Conservation (phyloP, 495 filamentous ascomycete species). For the Physcia stellaris region DNA sequence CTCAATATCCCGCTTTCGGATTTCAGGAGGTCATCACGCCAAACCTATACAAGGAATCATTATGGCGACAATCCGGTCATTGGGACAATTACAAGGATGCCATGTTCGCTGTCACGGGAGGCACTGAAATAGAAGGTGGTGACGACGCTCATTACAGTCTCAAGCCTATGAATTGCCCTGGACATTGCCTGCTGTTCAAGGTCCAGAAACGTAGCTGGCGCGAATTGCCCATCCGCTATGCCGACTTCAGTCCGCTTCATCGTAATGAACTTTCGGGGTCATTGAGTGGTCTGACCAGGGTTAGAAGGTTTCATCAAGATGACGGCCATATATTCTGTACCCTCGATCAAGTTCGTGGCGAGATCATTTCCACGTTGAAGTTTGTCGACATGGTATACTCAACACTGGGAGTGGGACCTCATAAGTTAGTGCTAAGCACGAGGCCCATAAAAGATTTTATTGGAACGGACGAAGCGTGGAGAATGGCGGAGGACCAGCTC, state of each 20-base stretch:
- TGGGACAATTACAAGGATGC: constrained; percentile 91
- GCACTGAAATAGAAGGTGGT: constrained; percentile 18
- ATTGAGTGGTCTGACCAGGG: constrained; percentile 73
- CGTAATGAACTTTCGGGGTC: constrained; percentile 82
- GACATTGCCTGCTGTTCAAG: constrained; percentile 80
- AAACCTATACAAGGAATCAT: constrained; percentile 80
- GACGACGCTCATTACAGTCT: constrained; percentile 69
- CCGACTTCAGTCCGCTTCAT: constrained; percentile 85
- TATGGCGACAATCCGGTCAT: constrained; percentile 84
- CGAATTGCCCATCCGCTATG: constrained; percentile 79
- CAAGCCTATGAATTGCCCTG: constrained; percentile 96
- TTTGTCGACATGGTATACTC: constrained; percentile 71
- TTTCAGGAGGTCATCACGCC: constrained; percentile 88
- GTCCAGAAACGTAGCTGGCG: constrained; percentile 59
- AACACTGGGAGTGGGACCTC: constrained; percentile 58
- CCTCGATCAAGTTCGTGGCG: constrained; percentile 64
- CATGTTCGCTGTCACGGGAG: constrained; percentile 75
- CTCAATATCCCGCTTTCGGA: constrained; percentile 76
- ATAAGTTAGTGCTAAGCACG: constrained; percentile 69
- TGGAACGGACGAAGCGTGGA: constrained; percentile 68
- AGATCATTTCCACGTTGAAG: constrained; percentile 65
- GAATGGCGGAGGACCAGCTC: constrained; percentile 62
- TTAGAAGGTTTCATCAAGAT: constrained; percentile 90
- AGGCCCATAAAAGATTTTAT: constrained; percentile 65
- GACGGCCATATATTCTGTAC: constrained; percentile 93